These are phyloP conservation scores for Alternaria metachromatica DNA, from an alignment of 2,329 filamentous ascomycete genomes.

Conservation along the genomic window DNA sequence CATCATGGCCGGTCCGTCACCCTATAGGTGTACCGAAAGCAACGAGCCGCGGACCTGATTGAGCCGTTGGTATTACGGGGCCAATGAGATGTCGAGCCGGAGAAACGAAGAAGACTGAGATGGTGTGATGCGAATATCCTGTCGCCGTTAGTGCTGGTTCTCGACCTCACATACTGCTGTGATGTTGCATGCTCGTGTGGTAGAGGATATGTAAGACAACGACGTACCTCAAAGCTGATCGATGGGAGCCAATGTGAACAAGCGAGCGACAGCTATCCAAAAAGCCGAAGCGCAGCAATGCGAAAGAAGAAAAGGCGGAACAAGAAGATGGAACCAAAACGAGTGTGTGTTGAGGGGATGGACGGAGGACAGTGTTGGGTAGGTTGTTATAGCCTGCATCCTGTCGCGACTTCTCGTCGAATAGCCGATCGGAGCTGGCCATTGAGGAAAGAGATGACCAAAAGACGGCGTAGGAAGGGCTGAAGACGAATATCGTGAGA, in stretches of 20 bases:
- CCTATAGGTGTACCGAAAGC: slow-evolving; percentile 7
- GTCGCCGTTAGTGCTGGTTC: slow-evolving; percentile 5
- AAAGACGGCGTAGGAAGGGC: slow-evolving; percentile 12
- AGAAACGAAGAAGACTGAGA: slow-evolving; percentile 38
- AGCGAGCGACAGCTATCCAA: slow-evolving; percentile 50
- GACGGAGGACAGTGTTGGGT: slow-evolving; percentile 8
- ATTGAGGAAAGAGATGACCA: slow-evolving; percentile 20
- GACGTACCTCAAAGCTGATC: slow-evolving; percentile 42
- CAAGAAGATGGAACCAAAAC: slow-evolving; percentile 49
- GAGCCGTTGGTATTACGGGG: slow-evolving; percentile 6
- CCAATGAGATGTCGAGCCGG: slow-evolving; percentile 17
- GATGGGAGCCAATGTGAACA: slow-evolving; percentile 36
- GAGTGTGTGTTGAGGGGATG: slow-evolving; percentile 40
- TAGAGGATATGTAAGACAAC: not conserved
- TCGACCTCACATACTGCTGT: not conserved
- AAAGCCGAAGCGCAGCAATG: slow-evolving; percentile 46
- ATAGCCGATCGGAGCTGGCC: not conserved
- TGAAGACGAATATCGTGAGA: slow-evolving; percentile 12
- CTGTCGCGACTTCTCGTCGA: slow-evolving; percentile 27
- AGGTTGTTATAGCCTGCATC: slow-evolving; percentile 33
- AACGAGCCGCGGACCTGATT: slow-evolving; percentile 12
- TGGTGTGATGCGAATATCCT: slow-evolving; percentile 50
- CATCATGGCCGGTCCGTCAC: slow-evolving; percentile 28
- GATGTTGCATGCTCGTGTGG: not conserved
- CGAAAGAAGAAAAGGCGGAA: slow-evolving; percentile 43